Evolutionary conservation across 2,329 filamentous ascomycete species (phyloP), one percentile per base, ranked within the genome.

Genomic region (Aspergillus sp.): DNA sequence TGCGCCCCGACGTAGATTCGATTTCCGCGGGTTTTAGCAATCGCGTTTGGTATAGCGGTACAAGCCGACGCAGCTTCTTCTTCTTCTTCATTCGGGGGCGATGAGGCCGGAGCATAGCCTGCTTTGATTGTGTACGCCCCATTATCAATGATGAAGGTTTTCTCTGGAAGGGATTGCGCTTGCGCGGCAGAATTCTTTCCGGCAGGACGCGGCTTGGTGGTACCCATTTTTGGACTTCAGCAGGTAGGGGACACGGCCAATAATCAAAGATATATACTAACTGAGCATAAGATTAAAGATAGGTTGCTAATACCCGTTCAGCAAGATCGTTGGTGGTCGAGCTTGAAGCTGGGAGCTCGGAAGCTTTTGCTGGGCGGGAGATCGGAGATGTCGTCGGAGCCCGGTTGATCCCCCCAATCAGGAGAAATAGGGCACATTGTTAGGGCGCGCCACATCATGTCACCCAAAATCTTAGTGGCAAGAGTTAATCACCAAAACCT

Each of bases 101-200:
- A 55, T 12, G 67, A 64, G 36, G 78, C 74, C 1, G 87, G 73
- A 20, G 78, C 85, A 66, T 93, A 89, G 53, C 95, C 95, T 15
- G 93, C 92, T 78, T 99, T 99, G 73, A 99, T 84, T 6, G 88
- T 93, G 76, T 90, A 89, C 43, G 89, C 93, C 71, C 95, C 95
- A 78, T 98, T 97, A 78, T 99, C 95, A 68, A 99, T 81, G 45
- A 99, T 83, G 53, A 99, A 86, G 0, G 93, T 96, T 57, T 80
- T 84, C 2, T 80, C 71, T 0, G 88, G 87, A 7, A 84, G 77
- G 22, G 80, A 70, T 4, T 83, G 70, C 9, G 65, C 77, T 45
- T 78, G 77, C 5, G 80, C 72, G 15, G 79, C 71, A 53, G 85
- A 85, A 49, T 81, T 76, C 71, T 85, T 88, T 39, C 75, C 68